A percentile compares a stretch with the other conserved stretches of the same genome.
Evolutionary conservation across 345 rosid genomes (phyloP).

Genomic region (Anacardium occidentale): DNA sequence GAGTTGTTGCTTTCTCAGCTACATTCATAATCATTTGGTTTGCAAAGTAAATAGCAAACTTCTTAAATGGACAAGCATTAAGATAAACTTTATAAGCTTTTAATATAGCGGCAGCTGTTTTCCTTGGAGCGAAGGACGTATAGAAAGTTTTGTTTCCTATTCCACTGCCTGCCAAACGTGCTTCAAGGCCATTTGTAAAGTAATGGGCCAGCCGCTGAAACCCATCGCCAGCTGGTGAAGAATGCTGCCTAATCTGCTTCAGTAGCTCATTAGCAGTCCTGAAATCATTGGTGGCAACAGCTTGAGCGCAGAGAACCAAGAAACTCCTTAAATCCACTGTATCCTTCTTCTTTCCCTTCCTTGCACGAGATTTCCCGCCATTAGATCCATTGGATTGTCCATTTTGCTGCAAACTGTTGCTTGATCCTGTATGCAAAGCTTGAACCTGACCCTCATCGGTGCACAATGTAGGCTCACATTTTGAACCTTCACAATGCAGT

Average conservation of each 20-base stretch:
- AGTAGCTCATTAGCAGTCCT: conserved; percentile 69
- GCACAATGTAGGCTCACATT: conserved; percentile 15
- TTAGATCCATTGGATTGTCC: conserved; percentile 31
- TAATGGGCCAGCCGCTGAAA: conserved; percentile 77
- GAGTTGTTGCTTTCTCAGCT: conserved; percentile 51
- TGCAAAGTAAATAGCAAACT: conserved; percentile 53
- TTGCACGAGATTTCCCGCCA: conserved; percentile 39
- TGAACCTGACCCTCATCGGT: background rate
- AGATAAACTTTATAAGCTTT: conserved; percentile 55
- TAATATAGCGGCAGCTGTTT: conserved; percentile 59
- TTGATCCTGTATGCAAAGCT: conserved; percentile 17
- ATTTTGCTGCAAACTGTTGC: conserved; percentile 23
- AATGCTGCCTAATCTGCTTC: conserved; percentile 70
- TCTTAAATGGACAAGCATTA: conserved; percentile 57
- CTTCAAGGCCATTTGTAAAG: conserved; percentile 83
- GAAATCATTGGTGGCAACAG: conserved; percentile 54
- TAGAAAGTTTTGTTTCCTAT: conserved; percentile 35
- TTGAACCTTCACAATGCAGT: conserved; percentile 35
- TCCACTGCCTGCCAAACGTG: conserved; percentile 56
- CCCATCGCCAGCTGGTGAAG: conserved; percentile 67
- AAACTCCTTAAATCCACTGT: conserved; percentile 67
- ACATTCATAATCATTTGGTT: conserved; percentile 47
- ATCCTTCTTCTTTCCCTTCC: conserved; percentile 45
- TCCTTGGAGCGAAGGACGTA: conserved; percentile 33
- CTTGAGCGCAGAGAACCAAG: conserved; percentile 72